Percentiles rank a stretch among this genome's conserved stretches.
These are phyloP conservation scores for Paragyromitra xinjiangensis DNA, from an alignment of 495 filamentous ascomycete species.

Conservation along the genomic window DNA sequence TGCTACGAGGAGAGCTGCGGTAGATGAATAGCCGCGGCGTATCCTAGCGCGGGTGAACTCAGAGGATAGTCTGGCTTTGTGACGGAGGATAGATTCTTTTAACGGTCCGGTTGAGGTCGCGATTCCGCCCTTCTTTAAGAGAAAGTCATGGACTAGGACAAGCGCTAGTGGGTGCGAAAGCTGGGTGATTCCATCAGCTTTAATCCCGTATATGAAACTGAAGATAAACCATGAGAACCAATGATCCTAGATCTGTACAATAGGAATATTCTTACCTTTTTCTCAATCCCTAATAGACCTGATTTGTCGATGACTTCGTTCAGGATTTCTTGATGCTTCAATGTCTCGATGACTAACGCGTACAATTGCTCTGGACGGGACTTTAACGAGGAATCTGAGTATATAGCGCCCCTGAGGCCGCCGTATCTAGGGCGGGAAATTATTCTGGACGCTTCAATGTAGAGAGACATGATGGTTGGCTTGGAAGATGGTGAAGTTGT, in stretches of 20 bases:
- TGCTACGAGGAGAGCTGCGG: conserved; percentile 68
- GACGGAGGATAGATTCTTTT: conserved; percentile 73
- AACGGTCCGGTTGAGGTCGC: conserved; percentile 78
- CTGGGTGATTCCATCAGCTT: conserved; percentile 61
- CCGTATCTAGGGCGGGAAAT: conserved; percentile 69
- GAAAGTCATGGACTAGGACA: conserved; percentile 84
- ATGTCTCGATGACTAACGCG: conserved; percentile 81
- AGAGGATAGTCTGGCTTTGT: conserved; percentile 80
- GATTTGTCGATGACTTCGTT: conserved; percentile 85
- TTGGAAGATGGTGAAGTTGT: neutral
- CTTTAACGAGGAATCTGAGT: conserved; percentile 44
- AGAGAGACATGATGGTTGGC: conserved; percentile 78
- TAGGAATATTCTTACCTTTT: conserved; percentile 69
- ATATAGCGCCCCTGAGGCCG: conserved; percentile 59
- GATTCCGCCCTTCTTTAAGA: conserved; percentile 84
- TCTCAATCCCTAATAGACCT: conserved; percentile 74
- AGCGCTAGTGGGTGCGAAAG: conserved; percentile 81
- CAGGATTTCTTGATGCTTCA: conserved; percentile 87
- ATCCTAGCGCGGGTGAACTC: conserved; percentile 84
- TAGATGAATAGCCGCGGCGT: conserved; percentile 70
- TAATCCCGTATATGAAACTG: neutral
- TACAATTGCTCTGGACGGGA: conserved; percentile 81
- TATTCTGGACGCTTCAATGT: conserved; percentile 84
- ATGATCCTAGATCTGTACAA: neutral
- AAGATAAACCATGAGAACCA: neutral